Percentiles rank a stretch among this genome's conserved stretches.
Conservation (phyloP, 2,329 filamentous ascomycete genomes). For the Achaetomium macrosporum region DNA sequence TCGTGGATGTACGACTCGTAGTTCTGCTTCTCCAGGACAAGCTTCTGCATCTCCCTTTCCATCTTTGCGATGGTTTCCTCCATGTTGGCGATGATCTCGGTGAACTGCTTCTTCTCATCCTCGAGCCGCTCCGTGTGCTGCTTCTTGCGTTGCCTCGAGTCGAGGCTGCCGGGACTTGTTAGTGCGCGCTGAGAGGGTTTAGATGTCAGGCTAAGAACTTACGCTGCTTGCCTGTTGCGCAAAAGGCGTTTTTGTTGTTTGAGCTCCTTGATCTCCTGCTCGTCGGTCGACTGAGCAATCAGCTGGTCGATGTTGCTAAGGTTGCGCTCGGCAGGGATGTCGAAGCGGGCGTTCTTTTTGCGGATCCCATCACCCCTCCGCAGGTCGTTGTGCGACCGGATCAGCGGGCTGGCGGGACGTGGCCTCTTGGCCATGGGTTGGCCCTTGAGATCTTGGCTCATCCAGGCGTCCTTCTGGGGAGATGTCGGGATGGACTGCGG, state of each 20-base stretch:
- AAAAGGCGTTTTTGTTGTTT: conserved; percentile 97
- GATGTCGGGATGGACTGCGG: conserved; percentile 47
- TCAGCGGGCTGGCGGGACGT: conserved; percentile 60
- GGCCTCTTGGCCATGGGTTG: conserved; percentile 54
- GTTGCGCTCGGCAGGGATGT: conserved; percentile 90
- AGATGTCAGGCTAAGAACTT: conserved; percentile 39
- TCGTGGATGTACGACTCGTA: conserved; percentile 69
- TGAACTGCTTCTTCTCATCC: conserved; percentile 92
- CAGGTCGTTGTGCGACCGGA: conserved; percentile 70
- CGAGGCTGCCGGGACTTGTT: conserved; percentile 56
- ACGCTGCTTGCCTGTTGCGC: conserved; percentile 95
- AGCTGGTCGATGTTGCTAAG: conserved; percentile 91
- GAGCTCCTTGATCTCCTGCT: conserved; percentile 92
- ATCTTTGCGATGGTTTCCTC: conserved; percentile 70
- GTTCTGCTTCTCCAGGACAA: conserved; percentile 67
- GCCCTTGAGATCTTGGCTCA: conserved; percentile 42
- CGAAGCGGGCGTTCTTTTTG: conserved; percentile 98
- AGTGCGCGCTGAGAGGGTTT: neutral
- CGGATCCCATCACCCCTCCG: conserved; percentile 81
- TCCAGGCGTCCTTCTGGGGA: conserved; percentile 52
- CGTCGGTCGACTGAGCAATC: conserved; percentile 80
- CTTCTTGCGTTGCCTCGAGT: conserved; percentile 97
- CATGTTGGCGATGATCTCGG: conserved; percentile 66
- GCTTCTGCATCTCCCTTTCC: conserved; percentile 63
- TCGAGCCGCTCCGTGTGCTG: conserved; percentile 95